Evolutionary conservation across 352 stramenopile genomes (phyloP).

Genomic region (Globisporangium ultimum): DNA sequence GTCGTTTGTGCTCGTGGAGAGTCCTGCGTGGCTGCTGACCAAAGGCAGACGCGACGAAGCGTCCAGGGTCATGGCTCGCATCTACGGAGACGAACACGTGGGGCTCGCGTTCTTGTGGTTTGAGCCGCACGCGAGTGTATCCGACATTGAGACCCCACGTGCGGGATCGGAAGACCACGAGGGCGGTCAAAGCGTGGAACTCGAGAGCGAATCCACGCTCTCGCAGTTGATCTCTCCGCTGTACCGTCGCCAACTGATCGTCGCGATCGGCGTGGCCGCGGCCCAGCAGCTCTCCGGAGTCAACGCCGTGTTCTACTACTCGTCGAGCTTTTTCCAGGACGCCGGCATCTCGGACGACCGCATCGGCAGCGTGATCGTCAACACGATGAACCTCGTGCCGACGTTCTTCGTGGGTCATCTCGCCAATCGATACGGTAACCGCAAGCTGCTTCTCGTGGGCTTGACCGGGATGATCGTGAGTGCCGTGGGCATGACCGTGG

Average conservation of each 20-base stretch:
- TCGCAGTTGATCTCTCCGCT: slow-evolving; percentile 4
- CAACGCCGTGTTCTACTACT: slow-evolving; percentile 77
- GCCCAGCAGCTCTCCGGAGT: slow-evolving; percentile 58
- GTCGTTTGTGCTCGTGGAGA: slow-evolving; percentile 49
- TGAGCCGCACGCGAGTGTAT: slow-evolving; percentile 12
- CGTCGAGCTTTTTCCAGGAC: slow-evolving; percentile 54
- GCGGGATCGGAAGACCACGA: not conserved
- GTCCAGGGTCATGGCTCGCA: slow-evolving; percentile 19
- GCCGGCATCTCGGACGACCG: slow-evolving; percentile 52
- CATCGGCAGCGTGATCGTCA: slow-evolving; percentile 51
- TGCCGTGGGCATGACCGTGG: slow-evolving; percentile 40
- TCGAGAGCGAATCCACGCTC: slow-evolving; percentile 2
- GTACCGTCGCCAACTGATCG: slow-evolving; percentile 36
- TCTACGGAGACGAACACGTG: slow-evolving; percentile 35
- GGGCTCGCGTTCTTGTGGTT: slow-evolving; percentile 32
- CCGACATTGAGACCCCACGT: not conserved
- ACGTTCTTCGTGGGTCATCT: slow-evolving; percentile 38
- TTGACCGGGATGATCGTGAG: slow-evolving; percentile 48
- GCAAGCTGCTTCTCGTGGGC: slow-evolving; percentile 42
- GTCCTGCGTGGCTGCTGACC: slow-evolving; percentile 40
- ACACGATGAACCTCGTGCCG: slow-evolving; percentile 51
- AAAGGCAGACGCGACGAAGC: slow-evolving; percentile 21
- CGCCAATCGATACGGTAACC: slow-evolving; percentile 37
- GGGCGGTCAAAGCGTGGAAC: no score
- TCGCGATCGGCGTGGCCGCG: slow-evolving; percentile 38